Conservation (phyloP, 345 rosid genomes). For the Eucalyptus globulus region DNA sequence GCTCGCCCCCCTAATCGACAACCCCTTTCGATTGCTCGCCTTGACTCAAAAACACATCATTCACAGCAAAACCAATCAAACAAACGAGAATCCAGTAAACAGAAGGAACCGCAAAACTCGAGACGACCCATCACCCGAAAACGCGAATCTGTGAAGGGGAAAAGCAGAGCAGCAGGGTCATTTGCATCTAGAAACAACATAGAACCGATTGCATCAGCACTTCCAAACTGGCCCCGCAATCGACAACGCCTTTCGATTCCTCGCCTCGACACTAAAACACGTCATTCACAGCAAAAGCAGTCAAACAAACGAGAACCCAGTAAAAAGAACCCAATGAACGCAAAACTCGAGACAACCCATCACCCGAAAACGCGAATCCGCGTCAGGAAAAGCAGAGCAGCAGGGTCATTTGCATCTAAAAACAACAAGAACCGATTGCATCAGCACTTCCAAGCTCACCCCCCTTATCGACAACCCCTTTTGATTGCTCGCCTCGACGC, state of each 20-base stretch:
- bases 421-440: neutral
- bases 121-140: neutral
- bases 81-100: too few species aligned
- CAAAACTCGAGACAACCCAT: neutral
- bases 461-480: neutral
- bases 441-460: neutral
- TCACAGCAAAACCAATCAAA: neutral
- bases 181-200: too few species aligned
- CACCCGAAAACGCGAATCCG: neutral
- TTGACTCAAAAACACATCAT: neutral
- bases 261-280: neutral
- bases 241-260: neutral
- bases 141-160: neutral
- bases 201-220: neutral
- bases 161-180: neutral
- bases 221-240: neutral
- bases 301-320: neutral
- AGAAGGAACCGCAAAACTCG: neutral
- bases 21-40: neutral
- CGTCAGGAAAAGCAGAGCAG: neutral
- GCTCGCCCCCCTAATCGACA: neutral
- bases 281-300: neutral
- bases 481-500: neutral
- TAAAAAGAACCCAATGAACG: neutral
- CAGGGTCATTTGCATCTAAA: too few species aligned